Conservation (phyloP, 345 rosid species). For the Aurinia saxatilis region DNA sequence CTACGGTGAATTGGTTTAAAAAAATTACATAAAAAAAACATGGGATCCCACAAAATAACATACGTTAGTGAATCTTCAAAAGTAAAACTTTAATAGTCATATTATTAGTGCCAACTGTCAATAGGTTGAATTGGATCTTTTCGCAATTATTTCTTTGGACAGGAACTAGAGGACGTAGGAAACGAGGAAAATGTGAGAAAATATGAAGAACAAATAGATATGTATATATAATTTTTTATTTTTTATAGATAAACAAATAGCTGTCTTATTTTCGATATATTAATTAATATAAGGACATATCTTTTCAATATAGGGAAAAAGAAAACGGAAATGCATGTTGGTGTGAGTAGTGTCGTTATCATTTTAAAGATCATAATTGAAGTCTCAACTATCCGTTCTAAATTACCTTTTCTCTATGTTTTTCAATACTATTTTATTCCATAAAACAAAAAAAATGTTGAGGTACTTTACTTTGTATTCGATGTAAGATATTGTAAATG, state of each 20-base stretch:
- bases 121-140: not conserved
- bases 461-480: not conserved
- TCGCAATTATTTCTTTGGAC: not conserved
- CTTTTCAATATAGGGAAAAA: not conserved
- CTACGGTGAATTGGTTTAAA: not conserved
- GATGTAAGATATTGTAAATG: no score
- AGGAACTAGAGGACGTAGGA: not conserved
- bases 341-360: slow-evolving; percentile 3
- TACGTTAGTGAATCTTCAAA: not conserved
- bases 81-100: no score
- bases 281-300: not conserved
- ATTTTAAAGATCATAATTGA: not conserved
- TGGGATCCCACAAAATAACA: not conserved
- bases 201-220: not conserved
- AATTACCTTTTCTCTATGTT: not conserved
- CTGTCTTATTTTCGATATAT: not conserved
- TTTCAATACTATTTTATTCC: not conserved
- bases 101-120: no score
- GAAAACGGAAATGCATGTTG: not conserved
- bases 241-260: not conserved
- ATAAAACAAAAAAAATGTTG: not conserved
- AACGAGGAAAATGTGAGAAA: not conserved
- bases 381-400: not conserved
- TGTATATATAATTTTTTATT: no score
- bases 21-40: no score